Evolutionary conservation across 345 rosid species (phyloP), one percentile per base, ranked within the genome.

Genomic region (Melaleuca quinquenervia): DNA sequence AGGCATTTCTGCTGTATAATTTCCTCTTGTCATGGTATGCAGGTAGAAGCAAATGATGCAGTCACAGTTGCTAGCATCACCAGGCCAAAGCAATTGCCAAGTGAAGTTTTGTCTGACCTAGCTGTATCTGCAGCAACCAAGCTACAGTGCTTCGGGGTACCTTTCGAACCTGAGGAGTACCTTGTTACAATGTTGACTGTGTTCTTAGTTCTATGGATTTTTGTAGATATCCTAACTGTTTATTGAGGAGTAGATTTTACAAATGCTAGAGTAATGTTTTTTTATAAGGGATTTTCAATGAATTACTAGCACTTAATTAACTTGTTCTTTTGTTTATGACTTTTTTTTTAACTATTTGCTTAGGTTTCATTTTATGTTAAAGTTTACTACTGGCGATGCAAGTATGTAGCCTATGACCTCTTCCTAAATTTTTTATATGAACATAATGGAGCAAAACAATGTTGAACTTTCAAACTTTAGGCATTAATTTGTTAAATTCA

Each of bases 41-140:
- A 97, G 99, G 98, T 97, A 74, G 98, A 94, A 90, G 94, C 94
- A 36, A 96, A 97, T 88, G 98, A 95, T 88, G 95, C 94, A 76
- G 98, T 96, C 29, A 89, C 96, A 6, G 98, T 96, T 82, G 95
- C 98, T 88, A 88, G 95, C 87, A 93, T 94, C 94, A 94, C 93
- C 82, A 94, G 95, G 90, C 98, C 98, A 70, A 97, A 94, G 91
- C 92, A 89, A 51, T 89, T 93, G 82, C 95, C 94, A 15, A 90
- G 88, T 91, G 98, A 97, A 91, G 55, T 86, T 86, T 92, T 94
- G 85, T 92, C 98, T 29, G 99, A 96, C 87, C 94, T 92, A 82
- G 91, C 98, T 86, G 98, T 96, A 49, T 97, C 93, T 88, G 92
- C 97, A 48, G 99, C 98, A 76, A 94, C 96, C 87, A 97, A 97